A percentile compares a stretch with the other conserved stretches of the same genome.
phyloP scores from a whole-genome alignment of 2,329 filamentous ascomycete species.

The Trichoderma sp. region DNA sequence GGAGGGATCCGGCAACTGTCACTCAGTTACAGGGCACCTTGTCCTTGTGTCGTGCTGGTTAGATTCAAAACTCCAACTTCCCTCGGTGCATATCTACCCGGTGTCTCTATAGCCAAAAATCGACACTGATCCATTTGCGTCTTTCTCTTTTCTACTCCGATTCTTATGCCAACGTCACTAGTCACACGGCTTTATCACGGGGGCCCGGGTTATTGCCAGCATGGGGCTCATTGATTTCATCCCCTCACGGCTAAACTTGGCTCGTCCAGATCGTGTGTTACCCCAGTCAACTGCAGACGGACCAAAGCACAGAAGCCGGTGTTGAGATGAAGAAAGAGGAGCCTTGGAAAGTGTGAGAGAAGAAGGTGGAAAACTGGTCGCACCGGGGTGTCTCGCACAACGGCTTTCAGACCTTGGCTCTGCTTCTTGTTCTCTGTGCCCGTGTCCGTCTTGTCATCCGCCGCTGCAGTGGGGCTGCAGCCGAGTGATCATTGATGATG shows the following conservation, averaged over 20 bases:
- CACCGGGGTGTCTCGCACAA: slow-evolving; percentile 6
- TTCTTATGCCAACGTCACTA: neutral
- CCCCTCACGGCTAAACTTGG: slow-evolving; percentile 28
- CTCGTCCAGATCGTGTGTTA: slow-evolving; percentile 12
- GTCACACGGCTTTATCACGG: slow-evolving; percentile 25
- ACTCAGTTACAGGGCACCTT: neutral
- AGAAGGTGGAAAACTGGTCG: neutral
- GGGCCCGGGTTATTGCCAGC: neutral
- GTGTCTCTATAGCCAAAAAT: neutral
- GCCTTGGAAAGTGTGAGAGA: slow-evolving; percentile 1
- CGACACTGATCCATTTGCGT: neutral
- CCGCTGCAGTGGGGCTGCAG: slow-evolving; percentile 19
- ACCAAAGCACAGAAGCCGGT: neutral
- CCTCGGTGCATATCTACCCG: neutral
- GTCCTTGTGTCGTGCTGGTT: neutral
- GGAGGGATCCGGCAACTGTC: neutral
- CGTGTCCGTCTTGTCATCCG: slow-evolving; percentile 20
- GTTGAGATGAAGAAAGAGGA: slow-evolving; percentile 19
- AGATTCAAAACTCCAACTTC: neutral
- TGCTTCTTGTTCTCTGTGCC: neutral
- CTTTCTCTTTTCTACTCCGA: neutral
- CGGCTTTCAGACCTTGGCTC: neutral
- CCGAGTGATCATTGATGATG: slow-evolving; percentile 21
- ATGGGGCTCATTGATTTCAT: slow-evolving; percentile 15
- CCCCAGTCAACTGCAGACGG: slow-evolving; percentile 8